Evolutionary conservation across 2,329 filamentous ascomycete genomes (phyloP).

Genomic region (Paracamarosporium sp.): DNA sequence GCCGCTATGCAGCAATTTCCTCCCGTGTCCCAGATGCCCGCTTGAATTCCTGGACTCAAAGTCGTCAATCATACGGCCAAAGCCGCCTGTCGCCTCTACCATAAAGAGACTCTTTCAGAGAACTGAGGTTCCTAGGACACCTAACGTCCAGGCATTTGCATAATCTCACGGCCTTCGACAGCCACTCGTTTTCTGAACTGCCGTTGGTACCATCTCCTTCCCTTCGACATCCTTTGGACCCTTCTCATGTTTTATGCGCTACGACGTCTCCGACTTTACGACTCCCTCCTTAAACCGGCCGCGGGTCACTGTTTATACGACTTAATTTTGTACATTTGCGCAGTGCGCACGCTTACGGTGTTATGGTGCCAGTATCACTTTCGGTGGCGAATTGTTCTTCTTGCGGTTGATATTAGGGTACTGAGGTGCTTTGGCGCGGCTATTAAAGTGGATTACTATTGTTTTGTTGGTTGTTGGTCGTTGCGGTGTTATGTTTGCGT

Average conservation of each 20-base stretch:
- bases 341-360: background rate
- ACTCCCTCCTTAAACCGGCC: constrained; percentile 32
- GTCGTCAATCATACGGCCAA: background rate
- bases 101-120: background rate
- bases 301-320: constrained; percentile 28
- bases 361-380: background rate
- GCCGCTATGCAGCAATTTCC: constrained; percentile 20
- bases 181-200: background rate
- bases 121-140: background rate
- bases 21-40: constrained; percentile 24
- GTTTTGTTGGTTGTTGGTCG: background rate
- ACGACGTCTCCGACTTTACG: constrained; percentile 43
- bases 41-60: constrained; percentile 6
- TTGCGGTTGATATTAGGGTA: background rate
- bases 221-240: constrained; percentile 2
- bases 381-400: background rate
- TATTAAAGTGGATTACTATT: background rate
- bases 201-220: constrained; percentile 11
- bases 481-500: background rate
- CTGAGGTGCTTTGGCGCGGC: background rate
- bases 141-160: background rate
- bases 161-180: constrained; percentile 16
- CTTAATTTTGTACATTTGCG: constrained; percentile 31
- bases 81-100: background rate
- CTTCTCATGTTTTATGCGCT: constrained; percentile 22